These are phyloP conservation scores for Eucalyptus globulus DNA, from an alignment of 345 rosid genomes.

Conservation along the genomic window DNA sequence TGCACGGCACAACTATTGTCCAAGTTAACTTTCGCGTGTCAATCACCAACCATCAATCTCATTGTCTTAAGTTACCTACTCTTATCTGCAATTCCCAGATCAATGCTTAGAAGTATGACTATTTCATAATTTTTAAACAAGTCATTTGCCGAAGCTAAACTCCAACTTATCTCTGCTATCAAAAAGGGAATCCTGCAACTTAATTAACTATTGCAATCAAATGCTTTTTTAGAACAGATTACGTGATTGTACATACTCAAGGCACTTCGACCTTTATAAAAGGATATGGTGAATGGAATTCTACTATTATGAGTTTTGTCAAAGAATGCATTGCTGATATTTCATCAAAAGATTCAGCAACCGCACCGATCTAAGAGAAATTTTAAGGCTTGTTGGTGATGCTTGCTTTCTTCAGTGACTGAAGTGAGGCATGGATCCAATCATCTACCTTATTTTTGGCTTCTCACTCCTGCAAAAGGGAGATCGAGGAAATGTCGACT, in stretches of 20 bases:
- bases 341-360: neutral
- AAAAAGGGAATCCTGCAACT: neutral
- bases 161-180: too few species aligned
- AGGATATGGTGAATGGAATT: neutral
- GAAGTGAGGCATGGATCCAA: too few species aligned
- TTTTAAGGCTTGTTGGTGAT: too few species aligned
- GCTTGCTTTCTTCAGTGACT: too few species aligned
- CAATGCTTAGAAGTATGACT: neutral
- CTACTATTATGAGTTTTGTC: too few species aligned
- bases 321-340: neutral
- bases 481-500: neutral
- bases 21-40: neutral
- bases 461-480: conserved; percentile 36
- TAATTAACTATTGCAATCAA: neutral
- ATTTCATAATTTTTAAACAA: neutral
- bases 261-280: neutral
- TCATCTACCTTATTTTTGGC: too few species aligned
- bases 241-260: neutral
- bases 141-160: too few species aligned
- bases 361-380: too few species aligned
- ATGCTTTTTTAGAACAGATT: neutral
- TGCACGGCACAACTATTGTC: neutral
- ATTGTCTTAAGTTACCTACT: neutral
- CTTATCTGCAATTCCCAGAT: neutral
- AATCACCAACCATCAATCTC: neutral